These are phyloP conservation scores for Chytriomyces sp. DNA, from an alignment of 192 early-diverging fungal genomes.

Conservation along the genomic window DNA sequence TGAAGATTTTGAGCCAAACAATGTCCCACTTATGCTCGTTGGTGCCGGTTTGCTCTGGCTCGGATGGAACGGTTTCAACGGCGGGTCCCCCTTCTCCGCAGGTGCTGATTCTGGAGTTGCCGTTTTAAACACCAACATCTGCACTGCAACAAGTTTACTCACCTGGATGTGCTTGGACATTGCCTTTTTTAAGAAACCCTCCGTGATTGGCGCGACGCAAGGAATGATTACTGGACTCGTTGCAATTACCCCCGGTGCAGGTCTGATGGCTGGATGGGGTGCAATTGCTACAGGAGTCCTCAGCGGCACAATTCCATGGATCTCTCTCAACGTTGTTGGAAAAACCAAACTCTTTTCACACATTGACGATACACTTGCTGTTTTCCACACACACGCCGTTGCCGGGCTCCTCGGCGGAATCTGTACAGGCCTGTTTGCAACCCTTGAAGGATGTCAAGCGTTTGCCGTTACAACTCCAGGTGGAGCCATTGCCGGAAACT, in stretches of 20 bases:
- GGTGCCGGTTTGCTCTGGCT: slow-evolving; percentile 90
- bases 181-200: slow-evolving; percentile 64
- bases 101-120: slow-evolving; percentile 77
- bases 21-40: slow-evolving; percentile 89
- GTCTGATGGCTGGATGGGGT: slow-evolving; percentile 57
- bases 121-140: slow-evolving; percentile 74
- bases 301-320: slow-evolving; percentile 16
- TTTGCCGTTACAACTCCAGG: neutral
- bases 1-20: slow-evolving; percentile 82
- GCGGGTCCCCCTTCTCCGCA: slow-evolving; percentile 71
- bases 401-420: slow-evolving; percentile 78
- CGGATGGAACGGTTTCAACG: slow-evolving; percentile 97
- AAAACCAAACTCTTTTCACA: slow-evolving; percentile 4
- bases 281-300: neutral
- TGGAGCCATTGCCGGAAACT: slow-evolving; percentile 13
- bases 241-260: slow-evolving; percentile 79
- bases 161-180: slow-evolving; percentile 78
- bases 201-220: slow-evolving; percentile 80
- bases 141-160: slow-evolving; percentile 69
- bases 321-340: slow-evolving; percentile 5
- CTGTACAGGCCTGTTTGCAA: slow-evolving; percentile 80
- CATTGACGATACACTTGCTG: neutral
- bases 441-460: slow-evolving; percentile 5
- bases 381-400: slow-evolving; percentile 72
- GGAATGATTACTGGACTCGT: slow-evolving; percentile 85